Percentiles rank a stretch among this genome's conserved stretches.
Conservation (phyloP, 805 yeast species). For the Cyberlindnera veronae region DNA sequence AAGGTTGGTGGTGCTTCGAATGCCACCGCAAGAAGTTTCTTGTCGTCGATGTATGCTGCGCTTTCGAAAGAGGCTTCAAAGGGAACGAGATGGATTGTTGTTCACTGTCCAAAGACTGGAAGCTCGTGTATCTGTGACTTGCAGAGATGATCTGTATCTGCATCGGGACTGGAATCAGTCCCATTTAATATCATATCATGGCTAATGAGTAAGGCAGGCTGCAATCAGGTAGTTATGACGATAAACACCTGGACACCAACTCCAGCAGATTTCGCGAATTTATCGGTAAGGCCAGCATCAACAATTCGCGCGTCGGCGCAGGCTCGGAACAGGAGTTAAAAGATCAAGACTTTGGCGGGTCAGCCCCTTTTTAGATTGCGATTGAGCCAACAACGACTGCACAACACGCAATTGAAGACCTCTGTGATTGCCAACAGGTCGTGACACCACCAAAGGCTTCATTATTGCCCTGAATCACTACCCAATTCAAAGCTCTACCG, state of each 20-base stretch:
- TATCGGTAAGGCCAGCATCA: background rate
- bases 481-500: background rate
- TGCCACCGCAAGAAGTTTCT: conserved; percentile 76
- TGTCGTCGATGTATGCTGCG: conserved; percentile 67
- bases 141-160: conserved; percentile 38
- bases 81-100: conserved; percentile 71
- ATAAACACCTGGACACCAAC: conserved; percentile 8
- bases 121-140: conserved; percentile 65
- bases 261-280: background rate
- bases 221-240: conserved; percentile 2
- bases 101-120: conserved; percentile 76
- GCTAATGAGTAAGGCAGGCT: too few relatives aligned
- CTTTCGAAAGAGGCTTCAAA: conserved; percentile 68
- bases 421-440: too few relatives aligned
- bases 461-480: too few relatives aligned
- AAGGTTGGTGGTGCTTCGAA: conserved; percentile 81
- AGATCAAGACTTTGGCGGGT: background rate
- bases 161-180: too few relatives aligned
- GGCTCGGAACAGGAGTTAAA: background rate
- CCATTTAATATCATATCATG: too few relatives aligned
- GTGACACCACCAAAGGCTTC: too few relatives aligned
- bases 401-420: background rate
- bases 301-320: background rate
- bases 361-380: background rate
- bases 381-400: background rate